phyloP scores from a whole-genome alignment of 1,284 basidiomycete species.

The Xerocomus nothofagi region DNA sequence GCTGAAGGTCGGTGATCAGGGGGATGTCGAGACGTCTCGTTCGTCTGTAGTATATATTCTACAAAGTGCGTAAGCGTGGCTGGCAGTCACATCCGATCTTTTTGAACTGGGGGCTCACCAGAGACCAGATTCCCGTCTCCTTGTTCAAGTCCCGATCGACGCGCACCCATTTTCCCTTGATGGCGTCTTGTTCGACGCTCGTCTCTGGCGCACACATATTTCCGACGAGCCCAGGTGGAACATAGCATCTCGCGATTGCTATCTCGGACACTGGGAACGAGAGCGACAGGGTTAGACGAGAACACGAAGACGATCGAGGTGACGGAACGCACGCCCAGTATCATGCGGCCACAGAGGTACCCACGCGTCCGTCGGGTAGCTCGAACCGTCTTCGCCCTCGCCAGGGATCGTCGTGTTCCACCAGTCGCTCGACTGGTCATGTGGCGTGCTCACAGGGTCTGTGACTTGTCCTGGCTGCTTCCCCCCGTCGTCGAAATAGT shows the following conservation, averaged over 20 bases:
- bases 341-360: conserved; percentile 77
- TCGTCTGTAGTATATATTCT: conserved; percentile 83
- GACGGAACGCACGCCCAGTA: conserved; percentile 66
- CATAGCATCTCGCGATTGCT: conserved; percentile 65
- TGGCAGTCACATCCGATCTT: conserved; percentile 7
- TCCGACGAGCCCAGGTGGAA: conserved; percentile 56
- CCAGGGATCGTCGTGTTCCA: conserved; percentile 62
- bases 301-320: neutral
- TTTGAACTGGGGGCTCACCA: conserved; percentile 40
- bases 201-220: conserved; percentile 69
- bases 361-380: conserved; percentile 81
- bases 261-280: conserved; percentile 71
- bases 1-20: conserved; percentile 60
- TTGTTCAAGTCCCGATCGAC: conserved; percentile 76
- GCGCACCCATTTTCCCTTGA: conserved; percentile 86
- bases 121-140: conserved; percentile 60
- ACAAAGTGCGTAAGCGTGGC: neutral
- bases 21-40: conserved; percentile 78
- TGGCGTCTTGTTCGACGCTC: conserved; percentile 71
- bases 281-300: conserved; percentile 6
- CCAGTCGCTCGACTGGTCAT: conserved; percentile 49
- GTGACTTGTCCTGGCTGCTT: conserved; percentile 16
- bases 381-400: conserved; percentile 45
- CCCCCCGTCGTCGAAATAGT: conserved; percentile 9
- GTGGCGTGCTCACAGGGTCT: neutral